Conservation (phyloP, 2,329 filamentous ascomycete species). For the Ophiostoma sp. region DNA sequence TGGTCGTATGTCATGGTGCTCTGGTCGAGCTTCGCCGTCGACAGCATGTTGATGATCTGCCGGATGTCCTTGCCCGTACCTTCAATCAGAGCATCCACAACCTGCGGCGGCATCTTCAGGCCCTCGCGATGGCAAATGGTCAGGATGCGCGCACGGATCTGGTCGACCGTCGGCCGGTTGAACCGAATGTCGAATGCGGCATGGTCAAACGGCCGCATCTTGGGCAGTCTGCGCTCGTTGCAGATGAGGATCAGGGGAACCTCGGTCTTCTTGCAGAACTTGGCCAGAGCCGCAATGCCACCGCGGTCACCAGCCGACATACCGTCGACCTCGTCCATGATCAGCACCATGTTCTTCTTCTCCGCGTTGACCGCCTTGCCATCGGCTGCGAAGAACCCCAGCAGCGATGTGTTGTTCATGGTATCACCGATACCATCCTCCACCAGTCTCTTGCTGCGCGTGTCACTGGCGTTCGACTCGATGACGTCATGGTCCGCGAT, state of each 20-base stretch:
- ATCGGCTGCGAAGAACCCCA: slow-evolving; percentile 83
- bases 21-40: slow-evolving; percentile 85
- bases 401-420: slow-evolving; percentile 85
- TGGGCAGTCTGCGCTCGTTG: slow-evolving; percentile 85
- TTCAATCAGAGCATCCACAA: slow-evolving; percentile 90
- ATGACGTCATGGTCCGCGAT: slow-evolving; percentile 89
- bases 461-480: slow-evolving; percentile 93
- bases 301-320: slow-evolving; percentile 97
- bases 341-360: slow-evolving; percentile 90
- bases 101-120: slow-evolving; percentile 73
- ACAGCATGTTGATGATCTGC: slow-evolving; percentile 98
- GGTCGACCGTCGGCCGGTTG: slow-evolving; percentile 80
- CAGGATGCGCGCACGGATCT: slow-evolving; percentile 86
- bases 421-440: slow-evolving; percentile 84
- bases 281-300: slow-evolving; percentile 87
- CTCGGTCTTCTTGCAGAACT: slow-evolving; percentile 90
- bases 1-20: slow-evolving; percentile 74
- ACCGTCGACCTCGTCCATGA: slow-evolving; percentile 99
- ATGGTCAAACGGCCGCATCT: slow-evolving; percentile 97
- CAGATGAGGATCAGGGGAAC: slow-evolving; percentile 96
- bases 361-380: slow-evolving; percentile 70
- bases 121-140: slow-evolving; percentile 92
- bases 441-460: slow-evolving; percentile 90
- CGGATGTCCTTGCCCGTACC: slow-evolving; percentile 93
- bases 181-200: slow-evolving; percentile 82